These are phyloP conservation scores for Globisporangium alternatum DNA, from an alignment of 352 stramenopile species.

Conservation along the genomic window DNA sequence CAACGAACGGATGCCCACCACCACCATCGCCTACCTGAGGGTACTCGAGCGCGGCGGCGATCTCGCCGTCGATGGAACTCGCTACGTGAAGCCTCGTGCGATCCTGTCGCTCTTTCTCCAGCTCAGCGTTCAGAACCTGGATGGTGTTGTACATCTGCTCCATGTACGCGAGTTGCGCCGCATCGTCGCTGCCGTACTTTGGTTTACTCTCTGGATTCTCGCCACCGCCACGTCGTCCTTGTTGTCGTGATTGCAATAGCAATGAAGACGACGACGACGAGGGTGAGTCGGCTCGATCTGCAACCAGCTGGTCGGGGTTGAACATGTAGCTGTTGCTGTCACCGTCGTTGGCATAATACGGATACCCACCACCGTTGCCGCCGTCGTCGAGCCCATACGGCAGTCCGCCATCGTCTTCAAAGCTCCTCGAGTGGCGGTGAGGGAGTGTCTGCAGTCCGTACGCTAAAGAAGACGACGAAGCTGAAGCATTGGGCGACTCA, in stretches of 20 bases:
- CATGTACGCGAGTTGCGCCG: constrained; percentile 58
- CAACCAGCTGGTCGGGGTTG: not conserved
- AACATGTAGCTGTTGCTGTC: constrained; percentile 1
- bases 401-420: not conserved
- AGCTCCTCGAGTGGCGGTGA: not conserved
- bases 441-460: not conserved
- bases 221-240: constrained; percentile 14
- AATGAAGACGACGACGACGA: not conserved
- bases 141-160: constrained; percentile 71
- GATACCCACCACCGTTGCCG: not conserved
- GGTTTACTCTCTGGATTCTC: constrained; percentile 6
- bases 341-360: constrained; percentile 1
- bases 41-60: constrained; percentile 23
- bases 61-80: constrained; percentile 20
- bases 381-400: not conserved
- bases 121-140: constrained; percentile 39
- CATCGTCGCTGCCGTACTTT: constrained; percentile 9
- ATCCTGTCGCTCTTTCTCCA: constrained; percentile 42
- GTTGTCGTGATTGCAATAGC: not conserved
- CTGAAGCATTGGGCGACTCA: not conserved
- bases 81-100: constrained; percentile 16
- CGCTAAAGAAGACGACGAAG: not conserved
- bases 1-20: not conserved
- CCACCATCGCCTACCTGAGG: constrained; percentile 13
- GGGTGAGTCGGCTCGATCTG: not conserved